A percentile compares a stretch with the other conserved stretches of the same genome.
These are phyloP conservation scores for Alternaria gansuensis DNA, from an alignment of 2,329 filamentous ascomycete genomes.

Conservation along the genomic window DNA sequence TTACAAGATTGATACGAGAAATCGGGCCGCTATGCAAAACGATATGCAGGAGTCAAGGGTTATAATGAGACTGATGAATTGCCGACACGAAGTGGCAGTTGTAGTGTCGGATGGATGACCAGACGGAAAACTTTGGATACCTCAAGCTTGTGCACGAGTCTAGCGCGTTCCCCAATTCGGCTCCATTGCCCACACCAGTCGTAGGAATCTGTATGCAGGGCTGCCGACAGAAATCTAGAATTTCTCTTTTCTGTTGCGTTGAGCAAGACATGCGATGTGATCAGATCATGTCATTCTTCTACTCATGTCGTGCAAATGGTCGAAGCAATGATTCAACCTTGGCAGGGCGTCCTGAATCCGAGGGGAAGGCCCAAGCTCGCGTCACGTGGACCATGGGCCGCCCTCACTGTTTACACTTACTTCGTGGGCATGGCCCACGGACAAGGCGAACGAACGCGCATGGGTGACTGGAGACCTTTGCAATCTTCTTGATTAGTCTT, in stretches of 20 bases:
- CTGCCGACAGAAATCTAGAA: not conserved
- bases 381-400: conserved; percentile 11
- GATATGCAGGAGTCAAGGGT: conserved; percentile 31
- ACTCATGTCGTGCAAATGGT: not conserved
- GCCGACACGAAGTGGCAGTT: conserved; percentile 16
- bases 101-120: conserved; percentile 31
- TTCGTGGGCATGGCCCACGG: not conserved
- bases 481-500: not conserved
- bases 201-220: not conserved
- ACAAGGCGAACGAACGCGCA: not conserved
- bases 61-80: conserved; percentile 42
- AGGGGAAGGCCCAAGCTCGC: conserved; percentile 1
- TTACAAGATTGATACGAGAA: conserved; percentile 37
- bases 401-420: not conserved
- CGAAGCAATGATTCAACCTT: not conserved
- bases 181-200: conserved; percentile 15
- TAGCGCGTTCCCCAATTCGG: conserved; percentile 28
- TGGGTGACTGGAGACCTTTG: not conserved
- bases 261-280: not conserved
- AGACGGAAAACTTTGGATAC: conserved; percentile 33
- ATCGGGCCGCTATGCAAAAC: conserved; percentile 42
- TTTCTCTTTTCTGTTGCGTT: too few relatives aligned
- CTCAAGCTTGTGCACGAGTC: conserved; percentile 32
- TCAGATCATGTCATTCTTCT: not conserved
- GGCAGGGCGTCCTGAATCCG: not conserved